These are phyloP conservation scores for Talaromyces adpressus DNA, from an alignment of 495 filamentous ascomycete genomes.

Conservation along the genomic window DNA sequence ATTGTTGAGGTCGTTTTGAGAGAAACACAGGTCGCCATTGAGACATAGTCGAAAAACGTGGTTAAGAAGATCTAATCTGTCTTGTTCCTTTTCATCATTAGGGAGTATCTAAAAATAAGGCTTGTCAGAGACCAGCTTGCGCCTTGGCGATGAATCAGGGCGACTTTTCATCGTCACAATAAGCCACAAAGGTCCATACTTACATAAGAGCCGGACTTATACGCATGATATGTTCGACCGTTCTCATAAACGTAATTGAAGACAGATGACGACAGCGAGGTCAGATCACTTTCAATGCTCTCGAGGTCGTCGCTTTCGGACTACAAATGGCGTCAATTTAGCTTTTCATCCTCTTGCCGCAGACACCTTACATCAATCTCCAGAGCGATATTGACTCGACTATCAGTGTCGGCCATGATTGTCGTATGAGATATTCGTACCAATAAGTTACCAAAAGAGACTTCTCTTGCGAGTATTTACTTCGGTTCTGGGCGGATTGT, in stretches of 20 bases:
- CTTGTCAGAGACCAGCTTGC: neutral
- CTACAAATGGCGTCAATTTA: neutral
- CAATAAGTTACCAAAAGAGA: neutral
- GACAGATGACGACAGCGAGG: slow-evolving; percentile 17
- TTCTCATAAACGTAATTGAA: slow-evolving; percentile 22
- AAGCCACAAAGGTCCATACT: neutral
- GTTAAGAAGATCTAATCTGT: slow-evolving; percentile 17
- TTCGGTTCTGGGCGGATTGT: neutral
- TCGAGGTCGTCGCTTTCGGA: slow-evolving; percentile 2
- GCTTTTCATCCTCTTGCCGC: neutral
- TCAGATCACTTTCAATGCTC: slow-evolving; percentile 13
- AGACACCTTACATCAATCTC: neutral
- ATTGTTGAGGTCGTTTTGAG: slow-evolving; percentile 16
- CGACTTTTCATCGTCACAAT: neutral
- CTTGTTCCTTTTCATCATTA: slow-evolving; percentile 21
- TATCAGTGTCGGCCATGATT: neutral
- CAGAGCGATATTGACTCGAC: neutral
- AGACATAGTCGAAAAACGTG: slow-evolving; percentile 11
- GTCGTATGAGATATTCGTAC: neutral
- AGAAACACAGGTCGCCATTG: neutral
- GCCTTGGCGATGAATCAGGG: neutral
- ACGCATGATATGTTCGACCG: slow-evolving; percentile 22
- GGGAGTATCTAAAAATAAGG: slow-evolving; percentile 13
- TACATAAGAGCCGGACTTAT: slow-evolving; percentile 6
- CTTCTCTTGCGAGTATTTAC: neutral